Conservation (phyloP, 192 early-diverging fungal genomes). For the Coemansia sp. region DNA sequence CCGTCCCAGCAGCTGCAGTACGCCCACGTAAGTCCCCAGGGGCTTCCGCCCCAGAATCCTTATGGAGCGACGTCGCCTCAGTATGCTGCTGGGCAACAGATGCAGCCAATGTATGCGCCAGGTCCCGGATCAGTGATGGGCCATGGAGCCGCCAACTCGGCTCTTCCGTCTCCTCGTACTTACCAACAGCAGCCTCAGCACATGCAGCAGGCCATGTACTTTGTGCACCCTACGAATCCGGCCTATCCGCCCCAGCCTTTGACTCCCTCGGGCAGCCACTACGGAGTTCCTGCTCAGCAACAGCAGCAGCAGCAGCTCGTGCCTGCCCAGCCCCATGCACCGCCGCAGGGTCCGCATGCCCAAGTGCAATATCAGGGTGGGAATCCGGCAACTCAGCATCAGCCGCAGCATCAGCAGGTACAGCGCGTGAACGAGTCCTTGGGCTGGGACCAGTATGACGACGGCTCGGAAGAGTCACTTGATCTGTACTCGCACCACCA, state of each 20-base stretch:
- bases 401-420: slow-evolving; percentile 16
- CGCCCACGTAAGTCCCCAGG: not conserved
- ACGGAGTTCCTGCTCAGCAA: slow-evolving; percentile 1
- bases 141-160: slow-evolving; percentile 12
- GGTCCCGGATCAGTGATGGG: slow-evolving; percentile 1
- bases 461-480: slow-evolving; percentile 12
- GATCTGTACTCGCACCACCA: slow-evolving; percentile 12
- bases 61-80: not conserved
- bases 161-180: slow-evolving; percentile 32
- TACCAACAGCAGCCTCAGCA: slow-evolving; percentile 12
- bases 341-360: not conserved
- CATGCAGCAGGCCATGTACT: slow-evolving; percentile 4
- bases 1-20: slow-evolving; percentile 23
- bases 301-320: not conserved
- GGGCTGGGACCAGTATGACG: not conserved
- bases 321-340: slow-evolving; percentile 6
- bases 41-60: slow-evolving; percentile 1
- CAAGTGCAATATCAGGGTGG: slow-evolving; percentile 8
- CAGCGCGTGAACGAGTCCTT: slow-evolving; percentile 13
- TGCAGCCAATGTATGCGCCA: slow-evolving; percentile 8
- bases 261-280: not conserved
- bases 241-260: slow-evolving; percentile 13
- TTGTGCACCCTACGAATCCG: slow-evolving; percentile 7
- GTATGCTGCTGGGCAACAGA: slow-evolving; percentile 7
- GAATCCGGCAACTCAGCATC: not conserved